Percentiles rank a stretch among this genome's conserved stretches.
Evolutionary conservation across 1,284 basidiomycete species (phyloP).

Genomic region (Lignosus rhinocerotis): DNA sequence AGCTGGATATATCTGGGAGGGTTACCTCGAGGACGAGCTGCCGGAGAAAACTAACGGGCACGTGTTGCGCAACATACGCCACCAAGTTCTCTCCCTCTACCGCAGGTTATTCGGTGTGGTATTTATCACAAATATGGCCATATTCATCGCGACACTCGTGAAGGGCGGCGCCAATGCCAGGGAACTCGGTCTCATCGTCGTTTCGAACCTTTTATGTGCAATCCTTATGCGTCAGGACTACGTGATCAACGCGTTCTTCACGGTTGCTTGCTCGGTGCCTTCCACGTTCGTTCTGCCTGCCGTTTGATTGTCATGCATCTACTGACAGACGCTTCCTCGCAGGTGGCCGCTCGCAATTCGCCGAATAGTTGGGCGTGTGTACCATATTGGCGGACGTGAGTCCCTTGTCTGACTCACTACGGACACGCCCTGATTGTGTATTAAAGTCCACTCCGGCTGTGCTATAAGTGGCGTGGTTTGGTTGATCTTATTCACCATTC

Average conservation of each 20-base stretch:
- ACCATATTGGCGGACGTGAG: conserved; percentile 55
- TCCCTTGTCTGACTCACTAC: conserved; percentile 2
- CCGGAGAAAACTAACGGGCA: conserved; percentile 53
- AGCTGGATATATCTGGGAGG: conserved; percentile 44
- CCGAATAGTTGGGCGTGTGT: conserved; percentile 52
- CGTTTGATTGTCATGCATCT: not conserved
- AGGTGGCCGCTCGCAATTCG: conserved; percentile 59
- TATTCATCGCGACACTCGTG: conserved; percentile 48
- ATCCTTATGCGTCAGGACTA: conserved; percentile 66
- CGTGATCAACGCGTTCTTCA: conserved; percentile 58
- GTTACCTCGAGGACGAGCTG: conserved; percentile 49
- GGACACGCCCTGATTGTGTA: conserved; percentile 6
- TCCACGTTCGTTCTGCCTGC: conserved; percentile 38
- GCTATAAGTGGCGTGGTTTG: conserved; percentile 55
- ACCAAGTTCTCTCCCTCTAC: conserved; percentile 56
- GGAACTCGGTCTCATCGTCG: conserved; percentile 48
- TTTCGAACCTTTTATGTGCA: conserved; percentile 54
- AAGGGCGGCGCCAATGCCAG: conserved; percentile 44
- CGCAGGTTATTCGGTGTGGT: conserved; percentile 58
- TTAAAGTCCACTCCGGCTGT: conserved; percentile 53
- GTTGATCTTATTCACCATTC: conserved; percentile 52
- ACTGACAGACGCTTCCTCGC: conserved; percentile 11
- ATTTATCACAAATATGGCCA: conserved; percentile 52
- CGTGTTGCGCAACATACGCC: conserved; percentile 49
- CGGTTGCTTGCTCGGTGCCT: conserved; percentile 50